Base-by-base conservation (phyloP, 441 rosid species). In the Euphorbia celastroides region DNA sequence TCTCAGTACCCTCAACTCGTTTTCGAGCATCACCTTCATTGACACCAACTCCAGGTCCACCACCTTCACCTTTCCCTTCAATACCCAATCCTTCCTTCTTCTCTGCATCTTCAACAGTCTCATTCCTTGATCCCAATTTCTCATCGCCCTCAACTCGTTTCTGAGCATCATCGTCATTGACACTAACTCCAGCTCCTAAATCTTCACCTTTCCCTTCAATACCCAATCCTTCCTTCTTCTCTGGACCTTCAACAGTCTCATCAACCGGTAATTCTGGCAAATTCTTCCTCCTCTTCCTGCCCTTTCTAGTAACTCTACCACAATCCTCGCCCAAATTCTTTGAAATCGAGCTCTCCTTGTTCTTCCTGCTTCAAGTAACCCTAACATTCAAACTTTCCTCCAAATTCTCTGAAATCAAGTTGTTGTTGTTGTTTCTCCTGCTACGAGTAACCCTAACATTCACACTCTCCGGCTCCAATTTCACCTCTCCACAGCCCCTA, bases 391-490 rank as follows among this genome's bases (percentile, higher is more conserved):
- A 50, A 8, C 66, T 64, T 42, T 60, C 65, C 13, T 42, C 69
- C 79, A 54, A 54, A 61, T 67, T 50, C 70, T 65, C 70, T 17
- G 32, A 51, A 19, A 31, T 19, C 48, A 61, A 30, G 4, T 9
- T 34, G 17, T 56, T 23, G 25, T 59, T 72, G 25, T 54, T 66
- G 26, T 66, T 77, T 66, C 70, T 78, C 71, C 70, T 79, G 38
- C 65, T 55, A 56, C 80, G 68, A 8, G 77, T 76, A 69, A 73
- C 81, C 75, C 77, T 69, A 60, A 59, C 65, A 26, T 74, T 75
- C 5, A 46, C 72, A 5, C 22, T 25, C 63, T 58, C 22, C 38
- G 32, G 4, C 58, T 19, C 62, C 13, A 23, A 10, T 19, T 34
- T 41, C 9, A 0, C 30, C 0, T 9, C 50, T 8, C 4, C 9